phyloP scores from a whole-genome alignment of 2,329 filamentous ascomycete species.

The Aspergillus pseudotamarii region DNA sequence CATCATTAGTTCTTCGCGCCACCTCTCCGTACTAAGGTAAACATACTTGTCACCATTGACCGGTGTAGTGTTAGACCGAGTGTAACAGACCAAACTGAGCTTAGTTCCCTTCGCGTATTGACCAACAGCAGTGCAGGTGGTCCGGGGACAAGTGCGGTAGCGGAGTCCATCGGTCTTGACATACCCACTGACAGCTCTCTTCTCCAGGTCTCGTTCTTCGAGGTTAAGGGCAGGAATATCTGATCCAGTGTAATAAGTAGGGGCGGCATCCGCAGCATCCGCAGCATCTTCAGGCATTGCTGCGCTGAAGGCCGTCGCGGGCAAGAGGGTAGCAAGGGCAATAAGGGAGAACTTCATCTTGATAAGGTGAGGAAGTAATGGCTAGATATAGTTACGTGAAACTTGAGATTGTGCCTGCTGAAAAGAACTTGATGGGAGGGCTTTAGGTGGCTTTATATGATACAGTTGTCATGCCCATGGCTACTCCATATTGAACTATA shows the following conservation, averaged over 20 bases:
- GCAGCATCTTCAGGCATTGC: not conserved
- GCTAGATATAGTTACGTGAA: not conserved
- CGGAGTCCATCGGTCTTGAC: not conserved
- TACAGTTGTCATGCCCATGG: not conserved
- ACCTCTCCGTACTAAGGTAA: not conserved
- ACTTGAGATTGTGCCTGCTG: not conserved
- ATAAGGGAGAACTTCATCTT: not conserved
- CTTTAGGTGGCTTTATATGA: not conserved
- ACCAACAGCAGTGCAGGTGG: not conserved
- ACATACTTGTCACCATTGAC: not conserved
- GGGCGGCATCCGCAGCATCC: not conserved
- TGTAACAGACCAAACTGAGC: not conserved
- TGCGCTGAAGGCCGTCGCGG: not conserved
- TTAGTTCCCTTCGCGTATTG: not conserved
- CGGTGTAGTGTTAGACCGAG: not conserved
- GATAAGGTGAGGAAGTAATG: not conserved
- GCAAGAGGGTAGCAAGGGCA: not conserved
- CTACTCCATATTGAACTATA: fast-evolving
- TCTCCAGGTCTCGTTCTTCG: not conserved
- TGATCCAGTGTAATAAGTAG: not conserved
- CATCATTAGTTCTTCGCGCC: not conserved
- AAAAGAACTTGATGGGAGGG: not conserved
- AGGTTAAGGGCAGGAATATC: not conserved
- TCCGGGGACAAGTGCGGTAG: not conserved
- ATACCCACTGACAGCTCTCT: not conserved